Evolutionary conservation across 2,329 filamentous ascomycete species (phyloP).

Genomic region (Fusarium brevicatenulatum): DNA sequence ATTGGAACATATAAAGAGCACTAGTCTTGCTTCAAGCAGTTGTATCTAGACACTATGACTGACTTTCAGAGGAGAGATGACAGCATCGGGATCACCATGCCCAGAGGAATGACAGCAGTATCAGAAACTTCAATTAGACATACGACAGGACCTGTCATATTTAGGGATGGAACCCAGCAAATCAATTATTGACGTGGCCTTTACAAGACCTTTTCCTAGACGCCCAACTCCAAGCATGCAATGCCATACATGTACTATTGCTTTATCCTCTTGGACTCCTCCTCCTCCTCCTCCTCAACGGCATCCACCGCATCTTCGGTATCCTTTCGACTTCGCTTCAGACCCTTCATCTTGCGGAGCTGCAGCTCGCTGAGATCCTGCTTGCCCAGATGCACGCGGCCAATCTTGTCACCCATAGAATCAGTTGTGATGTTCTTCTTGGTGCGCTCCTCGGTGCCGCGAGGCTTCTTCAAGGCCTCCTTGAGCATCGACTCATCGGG

Average conservation of each 20-base stretch:
- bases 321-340: slow-evolving; percentile 83
- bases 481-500: slow-evolving; percentile 84
- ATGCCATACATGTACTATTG: slow-evolving; percentile 42
- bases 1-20: neutral
- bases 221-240: slow-evolving; percentile 47
- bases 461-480: slow-evolving; percentile 88
- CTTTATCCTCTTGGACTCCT: slow-evolving; percentile 53
- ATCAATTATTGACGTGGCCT: slow-evolving; percentile 46
- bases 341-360: slow-evolving; percentile 98
- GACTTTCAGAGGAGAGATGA: neutral
- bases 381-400: slow-evolving; percentile 88
- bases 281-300: slow-evolving; percentile 52
- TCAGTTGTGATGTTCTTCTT: slow-evolving; percentile 99
- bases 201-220: slow-evolving; percentile 45
- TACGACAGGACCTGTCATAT: neutral
- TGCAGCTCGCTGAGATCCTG: slow-evolving; percentile 90
- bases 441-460: slow-evolving; percentile 76
- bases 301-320: slow-evolving; percentile 59
- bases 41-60: neutral
- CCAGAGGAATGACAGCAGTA: neutral
- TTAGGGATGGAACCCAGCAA: slow-evolving; percentile 28
- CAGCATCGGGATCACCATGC: neutral
- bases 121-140: neutral
- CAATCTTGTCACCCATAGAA: slow-evolving; percentile 94
- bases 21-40: neutral